Base-by-base conservation (phyloP, 129 eudicot species). In the Arctium minus region DNA sequence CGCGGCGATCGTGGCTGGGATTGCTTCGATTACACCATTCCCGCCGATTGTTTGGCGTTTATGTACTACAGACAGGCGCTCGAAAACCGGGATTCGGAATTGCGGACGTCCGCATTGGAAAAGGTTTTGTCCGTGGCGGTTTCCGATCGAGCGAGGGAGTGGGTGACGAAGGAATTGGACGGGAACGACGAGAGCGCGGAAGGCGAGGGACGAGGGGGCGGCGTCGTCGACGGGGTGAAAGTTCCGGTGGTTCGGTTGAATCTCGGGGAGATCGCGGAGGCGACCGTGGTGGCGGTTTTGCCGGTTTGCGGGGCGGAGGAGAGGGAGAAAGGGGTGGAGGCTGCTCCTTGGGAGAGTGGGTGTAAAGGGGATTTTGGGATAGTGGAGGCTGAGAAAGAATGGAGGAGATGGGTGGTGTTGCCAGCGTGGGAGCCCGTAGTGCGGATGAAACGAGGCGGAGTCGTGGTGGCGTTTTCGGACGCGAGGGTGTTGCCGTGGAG, bases 371-470 rank as follows among this genome's bases (percentile, higher is more conserved):
- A 85, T 4, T 94, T 94, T 68, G 98, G 98, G 0, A 75, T 94
- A 6, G 90, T 94, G 86, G 91, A 76, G 79, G 84, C 94, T 0
- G 97, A 94, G 86, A 94, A 92, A 38, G 87, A 60, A 11, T 94
- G 98, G 98, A 81, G 73, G 10, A 86, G 89, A 72, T 94, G 98
- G 98, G 95, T 94, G 62, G 98, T 89, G 73, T 65, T 94, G 83
- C 98, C 98, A 0, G 88, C 89, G n/a, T 94, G 98, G 98, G 80
- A 48, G 33, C 97, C 96, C 0, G 85, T 94, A 64, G 89, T 84
- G 50, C 86, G 73, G 64, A 29, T 94, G 89, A 84, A 82, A 79
- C 85, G 82, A 39, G 94, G 96, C 2, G 97, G 96, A 37, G 97
- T 94, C 22, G 98, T 80, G 74, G 97, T 94, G 82, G 83, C 85